A percentile compares a stretch with the other conserved stretches of the same genome.
phyloP scores from a whole-genome alignment of 257 asterid genomes.

The Perilla frutescens region DNA sequence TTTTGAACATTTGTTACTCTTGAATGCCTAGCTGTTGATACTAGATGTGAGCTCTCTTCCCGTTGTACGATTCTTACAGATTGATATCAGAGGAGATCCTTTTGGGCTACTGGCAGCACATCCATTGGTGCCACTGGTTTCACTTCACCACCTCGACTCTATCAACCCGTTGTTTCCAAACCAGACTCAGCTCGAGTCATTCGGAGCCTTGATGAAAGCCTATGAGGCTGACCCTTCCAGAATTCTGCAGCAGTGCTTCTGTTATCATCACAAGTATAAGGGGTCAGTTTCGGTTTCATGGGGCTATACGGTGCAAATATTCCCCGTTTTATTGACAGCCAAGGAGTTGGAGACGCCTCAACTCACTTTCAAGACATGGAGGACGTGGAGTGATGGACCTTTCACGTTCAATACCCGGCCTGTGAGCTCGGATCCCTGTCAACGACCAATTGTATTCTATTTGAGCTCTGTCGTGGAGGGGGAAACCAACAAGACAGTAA shows the following conservation, averaged over 20 bases:
- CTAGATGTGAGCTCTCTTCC: not conserved
- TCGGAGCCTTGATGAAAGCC: slow-evolving; percentile 55
- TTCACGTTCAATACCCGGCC: slow-evolving; percentile 86
- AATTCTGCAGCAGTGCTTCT: slow-evolving; percentile 68
- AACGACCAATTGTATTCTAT: slow-evolving; percentile 57
- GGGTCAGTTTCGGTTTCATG: slow-evolving; percentile 87
- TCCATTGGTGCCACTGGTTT: slow-evolving; percentile 76
- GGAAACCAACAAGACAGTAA: slow-evolving; percentile 38
- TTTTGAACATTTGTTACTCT: not conserved
- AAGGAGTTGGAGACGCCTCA: slow-evolving; percentile 71
- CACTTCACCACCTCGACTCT: slow-evolving; percentile 85
- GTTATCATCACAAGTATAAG: slow-evolving; percentile 57
- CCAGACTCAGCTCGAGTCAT: slow-evolving; percentile 61
- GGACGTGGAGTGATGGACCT: slow-evolving; percentile 66
- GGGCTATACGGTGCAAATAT: slow-evolving; percentile 80
- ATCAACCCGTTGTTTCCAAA: slow-evolving; percentile 67
- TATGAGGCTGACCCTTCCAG: slow-evolving; percentile 64
- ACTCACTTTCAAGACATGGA: slow-evolving; percentile 82
- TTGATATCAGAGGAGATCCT: slow-evolving; percentile 74
- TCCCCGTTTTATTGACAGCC: slow-evolving; percentile 56
- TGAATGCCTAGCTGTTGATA: not conserved
- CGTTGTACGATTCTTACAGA: slow-evolving; percentile 42
- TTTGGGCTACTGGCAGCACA: slow-evolving; percentile 91
- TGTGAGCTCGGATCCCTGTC: slow-evolving; percentile 58
- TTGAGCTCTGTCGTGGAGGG: slow-evolving; percentile 45